Percentiles rank a stretch among this genome's conserved stretches.
These are phyloP conservation scores for Aleurites moluccanus DNA, from an alignment of 441 rosid genomes.

Conservation along the genomic window DNA sequence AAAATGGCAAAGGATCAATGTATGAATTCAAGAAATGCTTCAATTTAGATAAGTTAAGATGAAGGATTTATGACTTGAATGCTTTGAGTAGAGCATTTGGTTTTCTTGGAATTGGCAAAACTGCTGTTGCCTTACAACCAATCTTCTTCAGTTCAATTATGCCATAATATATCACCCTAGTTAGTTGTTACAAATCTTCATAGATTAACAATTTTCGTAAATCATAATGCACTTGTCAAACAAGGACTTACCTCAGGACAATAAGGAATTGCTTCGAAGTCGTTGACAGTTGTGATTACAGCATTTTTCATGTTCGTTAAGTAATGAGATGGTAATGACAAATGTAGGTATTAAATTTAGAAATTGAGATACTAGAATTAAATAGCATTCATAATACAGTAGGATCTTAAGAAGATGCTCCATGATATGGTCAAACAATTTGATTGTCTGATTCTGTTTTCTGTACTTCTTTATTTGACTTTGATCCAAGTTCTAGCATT, in stretches of 20 bases:
- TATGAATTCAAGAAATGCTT: background rate
- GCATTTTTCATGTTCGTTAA: background rate
- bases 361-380: background rate
- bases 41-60: background rate
- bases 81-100: background rate
- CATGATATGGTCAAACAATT: background rate
- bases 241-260: background rate
- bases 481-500: background rate
- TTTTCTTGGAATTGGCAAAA: background rate
- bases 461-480: background rate
- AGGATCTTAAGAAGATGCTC: background rate
- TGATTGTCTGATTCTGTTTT: background rate
- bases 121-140: background rate
- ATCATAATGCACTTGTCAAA: background rate
- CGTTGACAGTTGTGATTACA: background rate
- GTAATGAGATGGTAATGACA: background rate
- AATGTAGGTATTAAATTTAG: background rate
- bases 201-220: background rate
- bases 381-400: background rate
- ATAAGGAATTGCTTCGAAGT: background rate
- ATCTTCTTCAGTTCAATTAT: background rate
- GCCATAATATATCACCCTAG: background rate
- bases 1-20: background rate
- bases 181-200: background rate
- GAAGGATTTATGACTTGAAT: background rate